phyloP scores from a whole-genome alignment of 2,329 filamentous ascomycete species.

The Cladosporium oxysporum region DNA sequence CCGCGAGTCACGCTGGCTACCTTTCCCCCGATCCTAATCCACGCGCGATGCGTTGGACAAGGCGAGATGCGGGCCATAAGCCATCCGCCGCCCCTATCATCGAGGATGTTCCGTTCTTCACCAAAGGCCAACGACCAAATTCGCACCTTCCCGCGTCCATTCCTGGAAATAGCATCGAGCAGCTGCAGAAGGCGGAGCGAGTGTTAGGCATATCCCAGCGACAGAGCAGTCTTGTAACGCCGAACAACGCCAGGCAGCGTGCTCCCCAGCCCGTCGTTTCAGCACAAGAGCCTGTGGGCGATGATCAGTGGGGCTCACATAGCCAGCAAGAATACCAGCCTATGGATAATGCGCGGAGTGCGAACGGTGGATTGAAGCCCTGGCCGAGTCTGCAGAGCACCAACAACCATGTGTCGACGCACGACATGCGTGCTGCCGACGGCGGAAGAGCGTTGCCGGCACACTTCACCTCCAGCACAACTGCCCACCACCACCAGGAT shows the following conservation, averaged over 20 bases:
- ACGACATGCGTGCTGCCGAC: constrained; percentile 3
- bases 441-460: neutral
- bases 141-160: neutral
- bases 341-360: constrained; percentile 16
- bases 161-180: constrained; percentile 3
- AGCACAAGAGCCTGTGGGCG: neutral
- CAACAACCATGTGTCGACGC: constrained; percentile 12
- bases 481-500: neutral
- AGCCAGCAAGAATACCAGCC: constrained; percentile 11
- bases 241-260: constrained; percentile 7
- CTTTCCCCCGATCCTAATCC: constrained; percentile 7
- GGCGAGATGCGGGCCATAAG: constrained; percentile 17
- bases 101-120: constrained; percentile 19
- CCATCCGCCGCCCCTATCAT: constrained; percentile 14
- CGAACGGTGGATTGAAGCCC: constrained; percentile 20
- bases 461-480: neutral
- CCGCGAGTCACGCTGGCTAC: constrained; percentile 11
- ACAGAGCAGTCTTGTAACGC: constrained; percentile 13
- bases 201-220: constrained; percentile 16
- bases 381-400: constrained; percentile 19
- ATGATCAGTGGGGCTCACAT: constrained; percentile 3
- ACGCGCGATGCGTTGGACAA: constrained; percentile 15
- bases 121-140: neutral
- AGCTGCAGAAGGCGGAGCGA: constrained; percentile 15
- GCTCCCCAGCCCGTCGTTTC: constrained; percentile 12